Conservation (phyloP, 768 basidiomycete species). For the Mycena epipterygia region DNA sequence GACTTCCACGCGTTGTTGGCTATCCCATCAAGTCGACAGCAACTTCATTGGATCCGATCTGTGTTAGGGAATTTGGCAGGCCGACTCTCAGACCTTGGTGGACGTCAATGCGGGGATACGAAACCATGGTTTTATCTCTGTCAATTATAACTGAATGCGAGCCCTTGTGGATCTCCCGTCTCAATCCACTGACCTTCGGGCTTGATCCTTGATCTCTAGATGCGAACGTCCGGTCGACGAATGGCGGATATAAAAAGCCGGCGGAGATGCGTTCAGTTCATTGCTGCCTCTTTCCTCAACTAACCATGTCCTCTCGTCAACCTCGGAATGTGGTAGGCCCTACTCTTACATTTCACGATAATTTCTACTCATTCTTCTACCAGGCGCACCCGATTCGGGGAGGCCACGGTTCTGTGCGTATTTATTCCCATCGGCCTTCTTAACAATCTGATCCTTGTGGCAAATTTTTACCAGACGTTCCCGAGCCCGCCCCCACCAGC, state of each 20-base stretch:
- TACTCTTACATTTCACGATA: no score
- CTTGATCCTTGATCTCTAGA: not conserved
- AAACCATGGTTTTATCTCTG: not conserved
- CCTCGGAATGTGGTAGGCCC: not conserved
- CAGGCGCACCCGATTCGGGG: not conserved
- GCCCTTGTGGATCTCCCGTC: not conserved
- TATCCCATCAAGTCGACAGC: no score
- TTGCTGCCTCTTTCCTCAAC: no score
- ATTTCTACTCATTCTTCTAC: not conserved
- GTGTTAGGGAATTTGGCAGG: no score
- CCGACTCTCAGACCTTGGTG: no score
- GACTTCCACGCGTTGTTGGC: no score
- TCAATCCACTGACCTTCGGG: not conserved
- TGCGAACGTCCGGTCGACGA: not conserved
- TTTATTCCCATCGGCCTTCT: not conserved
- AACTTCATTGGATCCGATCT: no score
- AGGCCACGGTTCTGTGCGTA: not conserved
- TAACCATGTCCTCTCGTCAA: not conserved
- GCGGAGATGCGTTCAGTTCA: no score
- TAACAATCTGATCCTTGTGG: slow-evolving; percentile 12
- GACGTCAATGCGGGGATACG: no score
- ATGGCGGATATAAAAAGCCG: not conserved
- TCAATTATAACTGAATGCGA: not conserved
- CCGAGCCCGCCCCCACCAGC: not conserved
- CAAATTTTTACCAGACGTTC: slow-evolving; percentile 9